Base-by-base conservation (phyloP, 306 rosid species). In the Cucurbita pepo region DNA sequence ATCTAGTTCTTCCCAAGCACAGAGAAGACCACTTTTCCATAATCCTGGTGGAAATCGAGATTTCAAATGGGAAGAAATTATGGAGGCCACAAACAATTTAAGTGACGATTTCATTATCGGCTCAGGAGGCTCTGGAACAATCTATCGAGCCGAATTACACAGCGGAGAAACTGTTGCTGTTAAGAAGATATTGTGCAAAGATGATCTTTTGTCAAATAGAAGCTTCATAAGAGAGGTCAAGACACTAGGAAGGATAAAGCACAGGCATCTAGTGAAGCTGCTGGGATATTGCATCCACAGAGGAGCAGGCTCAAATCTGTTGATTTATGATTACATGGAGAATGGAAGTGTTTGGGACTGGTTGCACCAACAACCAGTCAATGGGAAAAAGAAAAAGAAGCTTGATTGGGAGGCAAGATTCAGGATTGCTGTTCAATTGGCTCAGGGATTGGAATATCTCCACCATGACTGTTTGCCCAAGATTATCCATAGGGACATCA, bases 261-360 rank as follows among this genome's bases (percentile, higher is more conserved):
- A 94, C 57, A 85, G 95, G 43, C 99, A 94, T 84, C 82, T 94
- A 45, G 99, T 91, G 84, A 94, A 91, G 74, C 78, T 94, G 53
- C 79, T 91, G 78, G 99, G 99, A 21, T 91, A 88, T 45, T 94
- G 97, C 63, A 86, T 86, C 84, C 88, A 79, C 69, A 85, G 75
- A 84, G 90, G 87, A 61, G 86, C 62, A 25, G 86, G 88, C 52
- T 83, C 86, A 79, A 91, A 91, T 85, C 79, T 94, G 73, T 50
- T 94, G 82, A 85, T 94, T 64, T 94, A 94, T 60, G 97, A 91
- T 75, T 86, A 83, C 75, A 89, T 94, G 99, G 95, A 81, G 67
- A 94, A 94, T 34, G 97, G 99, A 70, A 94, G 99, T 66, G 79
- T 89, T 5, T 94, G 96, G 96, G 99, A 91, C 73, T 91, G 97